A percentile compares a stretch with the other conserved stretches of the same genome.
phyloP scores from a whole-genome alignment of 441 rosid genomes.

The Capsella rubella region DNA sequence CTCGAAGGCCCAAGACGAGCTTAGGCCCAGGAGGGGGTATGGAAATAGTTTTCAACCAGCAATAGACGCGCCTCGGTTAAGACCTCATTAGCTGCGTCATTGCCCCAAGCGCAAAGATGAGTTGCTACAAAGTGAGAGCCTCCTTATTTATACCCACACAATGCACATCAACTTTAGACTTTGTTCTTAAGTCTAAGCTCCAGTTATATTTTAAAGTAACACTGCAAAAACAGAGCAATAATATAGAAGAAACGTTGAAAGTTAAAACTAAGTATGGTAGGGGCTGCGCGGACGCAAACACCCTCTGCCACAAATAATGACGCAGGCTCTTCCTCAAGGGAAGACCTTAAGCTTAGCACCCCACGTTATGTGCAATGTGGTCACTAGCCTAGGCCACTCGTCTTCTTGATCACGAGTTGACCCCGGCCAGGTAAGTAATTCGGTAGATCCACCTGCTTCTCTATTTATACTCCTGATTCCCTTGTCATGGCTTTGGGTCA shows the following conservation, averaged over 20 bases:
- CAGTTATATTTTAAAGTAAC: no score
- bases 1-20: slow-evolving; percentile 45
- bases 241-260: no score
- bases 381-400: slow-evolving; percentile 46
- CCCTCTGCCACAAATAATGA: slow-evolving; percentile 69
- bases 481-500: accelerated
- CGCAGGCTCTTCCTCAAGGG: slow-evolving; percentile 56
- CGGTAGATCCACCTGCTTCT: neutral
- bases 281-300: slow-evolving; percentile 72
- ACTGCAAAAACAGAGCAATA: no score
- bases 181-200: no score
- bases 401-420: slow-evolving; percentile 41
- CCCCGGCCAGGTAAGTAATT: slow-evolving; percentile 49
- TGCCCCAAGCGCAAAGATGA: slow-evolving; percentile 83
- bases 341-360: slow-evolving; percentile 38
- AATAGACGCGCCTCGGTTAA: slow-evolving; percentile 81
- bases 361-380: neutral
- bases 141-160: neutral
- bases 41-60: slow-evolving; percentile 92
- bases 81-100: slow-evolving; percentile 75
- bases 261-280: slow-evolving; percentile 17
- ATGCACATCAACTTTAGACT: no score
- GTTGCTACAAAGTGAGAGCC: accelerated
- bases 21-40: slow-evolving; percentile 61
- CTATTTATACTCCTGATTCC: neutral